A percentile compares a stretch with the other conserved stretches of the same genome.
phyloP scores from a whole-genome alignment of 78 protist species.

The Paratrimastix pyriformis region DNA sequence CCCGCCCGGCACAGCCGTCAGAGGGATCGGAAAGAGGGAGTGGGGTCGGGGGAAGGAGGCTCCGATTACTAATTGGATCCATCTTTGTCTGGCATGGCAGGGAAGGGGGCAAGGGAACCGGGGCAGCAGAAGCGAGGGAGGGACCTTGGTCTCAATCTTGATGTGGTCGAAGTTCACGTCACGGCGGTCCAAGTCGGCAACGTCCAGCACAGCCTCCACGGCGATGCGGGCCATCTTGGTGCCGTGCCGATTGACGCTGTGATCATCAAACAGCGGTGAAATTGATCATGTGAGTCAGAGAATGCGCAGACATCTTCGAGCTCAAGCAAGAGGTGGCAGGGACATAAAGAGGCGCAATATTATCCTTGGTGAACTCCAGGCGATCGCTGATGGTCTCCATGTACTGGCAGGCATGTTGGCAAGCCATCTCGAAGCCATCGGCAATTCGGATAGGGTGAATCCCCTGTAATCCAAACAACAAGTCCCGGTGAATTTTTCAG shows the following conservation, averaged over 20 bases:
- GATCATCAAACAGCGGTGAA: not conserved
- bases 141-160: conserved; percentile 73
- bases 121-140: not conserved
- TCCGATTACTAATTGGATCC: no score
- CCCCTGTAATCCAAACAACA: no score
- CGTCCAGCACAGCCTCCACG: conserved; percentile 92
- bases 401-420: conserved; percentile 46
- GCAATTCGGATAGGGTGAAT: conserved; percentile 91
- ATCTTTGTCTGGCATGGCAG: no score
- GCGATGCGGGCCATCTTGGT: conserved; percentile 84
- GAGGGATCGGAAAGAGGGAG: not conserved
- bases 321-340: conserved; percentile 90
- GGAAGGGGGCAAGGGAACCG: no score
- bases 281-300: not conserved
- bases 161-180: conserved; percentile 98
- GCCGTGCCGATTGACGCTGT: conserved; percentile 68
- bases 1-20: not conserved
- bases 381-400: conserved; percentile 53
- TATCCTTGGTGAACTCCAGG: conserved; percentile 31
- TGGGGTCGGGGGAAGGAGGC: no score
- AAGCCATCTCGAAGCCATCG: conserved; percentile 77
- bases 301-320: conserved; percentile 71
- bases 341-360: conserved; percentile 59
- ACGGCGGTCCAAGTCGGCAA: conserved; percentile 85
- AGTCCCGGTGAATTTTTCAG: no score